Conservation (phyloP, 2,329 filamentous ascomycete genomes). For the Neophaeococcomyces aloes region DNA sequence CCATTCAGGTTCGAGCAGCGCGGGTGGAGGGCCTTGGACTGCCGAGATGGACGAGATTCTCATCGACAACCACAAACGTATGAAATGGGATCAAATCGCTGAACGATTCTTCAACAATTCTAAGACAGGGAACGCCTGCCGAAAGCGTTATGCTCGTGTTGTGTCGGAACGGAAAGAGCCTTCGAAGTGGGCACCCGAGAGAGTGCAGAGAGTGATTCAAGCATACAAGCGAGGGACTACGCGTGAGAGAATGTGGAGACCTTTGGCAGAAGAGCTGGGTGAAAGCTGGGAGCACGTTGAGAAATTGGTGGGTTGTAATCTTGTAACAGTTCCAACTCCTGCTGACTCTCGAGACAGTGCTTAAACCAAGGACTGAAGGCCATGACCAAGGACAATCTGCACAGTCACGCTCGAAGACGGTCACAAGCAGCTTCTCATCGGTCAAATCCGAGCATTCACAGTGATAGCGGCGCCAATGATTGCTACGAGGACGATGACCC, state of each 20-base stretch:
- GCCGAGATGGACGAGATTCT: conserved; percentile 64
- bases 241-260: conserved; percentile 71
- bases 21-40: conserved; percentile 59
- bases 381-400: conserved; percentile 31
- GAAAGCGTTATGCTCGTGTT: conserved; percentile 76
- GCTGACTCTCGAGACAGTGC: conserved; percentile 43
- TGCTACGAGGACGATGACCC: conserved; percentile 14
- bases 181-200: conserved; percentile 68
- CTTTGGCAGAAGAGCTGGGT: conserved; percentile 52
- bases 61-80: conserved; percentile 57
- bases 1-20: background rate
- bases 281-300: conserved; percentile 60
- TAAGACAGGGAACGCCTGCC: conserved; percentile 73
- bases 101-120: conserved; percentile 57
- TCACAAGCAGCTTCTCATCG: conserved; percentile 17
- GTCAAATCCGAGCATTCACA: conserved; percentile 6
- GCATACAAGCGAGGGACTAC: conserved; percentile 59
- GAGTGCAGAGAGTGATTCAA: conserved; percentile 62
- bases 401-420: conserved; percentile 10
- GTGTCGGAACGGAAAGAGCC: conserved; percentile 57
- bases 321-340: background rate
- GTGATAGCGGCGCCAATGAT: background rate
- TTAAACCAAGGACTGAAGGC: conserved; percentile 78
- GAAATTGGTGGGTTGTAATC: conserved; percentile 56
- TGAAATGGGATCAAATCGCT: conserved; percentile 78